These are phyloP conservation scores for Geranium brycei DNA, from an alignment of 345 rosid species.

Conservation along the genomic window DNA sequence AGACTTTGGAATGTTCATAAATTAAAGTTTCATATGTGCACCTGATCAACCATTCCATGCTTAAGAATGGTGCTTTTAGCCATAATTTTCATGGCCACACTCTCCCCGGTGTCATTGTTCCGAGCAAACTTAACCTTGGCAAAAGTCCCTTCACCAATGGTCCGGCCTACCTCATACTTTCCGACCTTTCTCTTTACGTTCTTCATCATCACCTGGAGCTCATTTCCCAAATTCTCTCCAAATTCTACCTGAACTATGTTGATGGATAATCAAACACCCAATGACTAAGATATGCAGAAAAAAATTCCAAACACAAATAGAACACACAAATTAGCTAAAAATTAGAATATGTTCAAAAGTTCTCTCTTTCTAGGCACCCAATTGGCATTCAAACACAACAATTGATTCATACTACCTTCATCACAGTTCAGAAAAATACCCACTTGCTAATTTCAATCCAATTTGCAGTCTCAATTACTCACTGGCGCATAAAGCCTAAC, in stretches of 20 bases:
- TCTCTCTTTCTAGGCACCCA: too few relatives aligned
- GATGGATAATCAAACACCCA: too few relatives aligned
- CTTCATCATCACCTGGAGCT: not conserved
- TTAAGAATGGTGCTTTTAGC: constrained; percentile 68
- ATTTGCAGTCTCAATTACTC: too few relatives aligned
- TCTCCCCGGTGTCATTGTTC: constrained; percentile 55
- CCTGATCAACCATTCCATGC: constrained; percentile 92
- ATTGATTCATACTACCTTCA: not conserved
- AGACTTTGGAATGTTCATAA: too few relatives aligned
- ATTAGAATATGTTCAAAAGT: too few relatives aligned
- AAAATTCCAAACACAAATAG: too few relatives aligned
- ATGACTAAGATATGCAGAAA: too few relatives aligned
- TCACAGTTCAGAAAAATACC: not conserved
- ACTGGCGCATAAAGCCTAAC: not conserved
- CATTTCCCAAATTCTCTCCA: not conserved
- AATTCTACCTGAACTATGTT: not conserved
- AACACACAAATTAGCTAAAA: not conserved
- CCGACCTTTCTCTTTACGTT: constrained; percentile 22
- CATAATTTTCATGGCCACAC: constrained; percentile 74
- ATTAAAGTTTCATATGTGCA: constrained; percentile 7
- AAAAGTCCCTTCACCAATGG: constrained; percentile 85
- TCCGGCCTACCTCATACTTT: constrained; percentile 75
- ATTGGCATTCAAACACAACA: too few relatives aligned
- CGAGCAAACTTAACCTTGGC: constrained; percentile 89
- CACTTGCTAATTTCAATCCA: not conserved